These are phyloP conservation scores for Phyllosticta ampelicida DNA, from an alignment of 2,329 filamentous ascomycete genomes.

Conservation along the genomic window DNA sequence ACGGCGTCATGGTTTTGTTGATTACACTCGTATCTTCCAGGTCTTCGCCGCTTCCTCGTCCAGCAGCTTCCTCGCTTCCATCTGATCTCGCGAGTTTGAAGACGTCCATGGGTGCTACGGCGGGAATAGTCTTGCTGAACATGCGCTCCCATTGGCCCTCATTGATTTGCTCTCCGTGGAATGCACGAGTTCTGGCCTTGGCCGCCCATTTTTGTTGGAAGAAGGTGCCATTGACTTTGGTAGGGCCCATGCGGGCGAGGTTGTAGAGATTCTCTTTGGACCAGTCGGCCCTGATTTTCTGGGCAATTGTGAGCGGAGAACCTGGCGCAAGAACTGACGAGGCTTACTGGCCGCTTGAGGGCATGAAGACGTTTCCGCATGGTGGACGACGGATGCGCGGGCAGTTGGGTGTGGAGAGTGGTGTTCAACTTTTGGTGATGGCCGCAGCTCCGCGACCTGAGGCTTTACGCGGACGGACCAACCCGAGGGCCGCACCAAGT, in stretches of 20 bases:
- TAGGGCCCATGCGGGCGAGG: conserved; percentile 42
- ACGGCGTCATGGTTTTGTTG: conserved; percentile 53
- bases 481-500: neutral
- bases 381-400: conserved; percentile 13
- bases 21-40: conserved; percentile 10
- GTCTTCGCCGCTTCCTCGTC: conserved; percentile 63
- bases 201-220: conserved; percentile 98
- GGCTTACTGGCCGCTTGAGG: conserved; percentile 53
- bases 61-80: conserved; percentile 72
- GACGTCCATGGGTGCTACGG: conserved; percentile 78
- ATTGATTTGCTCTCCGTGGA: conserved; percentile 89
- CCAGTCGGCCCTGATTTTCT: conserved; percentile 96
- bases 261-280: conserved; percentile 97
- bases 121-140: conserved; percentile 71
- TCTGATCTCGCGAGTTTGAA: conserved; percentile 68
- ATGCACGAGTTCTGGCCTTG: conserved; percentile 72
- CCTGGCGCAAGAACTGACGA: neutral
- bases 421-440: neutral
- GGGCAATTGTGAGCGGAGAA: conserved; percentile 10
- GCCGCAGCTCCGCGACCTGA: neutral
- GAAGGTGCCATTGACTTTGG: conserved; percentile 51
- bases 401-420: conserved; percentile 1
- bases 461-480: neutral
- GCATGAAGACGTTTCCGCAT: conserved; percentile 53
- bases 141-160: conserved; percentile 92